Evolutionary conservation across 2,329 filamentous ascomycete species (phyloP).

Genomic region (Paracamarosporium sp.): DNA sequence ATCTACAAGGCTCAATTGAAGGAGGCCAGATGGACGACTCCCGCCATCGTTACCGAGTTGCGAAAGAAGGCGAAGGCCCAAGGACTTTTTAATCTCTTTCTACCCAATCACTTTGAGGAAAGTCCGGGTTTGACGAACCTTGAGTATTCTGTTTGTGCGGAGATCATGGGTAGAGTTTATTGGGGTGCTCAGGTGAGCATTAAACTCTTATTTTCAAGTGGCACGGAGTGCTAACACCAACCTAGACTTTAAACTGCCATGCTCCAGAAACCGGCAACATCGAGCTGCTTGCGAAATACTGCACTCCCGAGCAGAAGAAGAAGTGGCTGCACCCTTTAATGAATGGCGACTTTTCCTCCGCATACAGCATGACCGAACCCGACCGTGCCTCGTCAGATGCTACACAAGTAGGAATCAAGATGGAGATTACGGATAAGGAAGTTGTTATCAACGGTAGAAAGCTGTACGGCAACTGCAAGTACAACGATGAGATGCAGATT

Average conservation of each 20-base stretch:
- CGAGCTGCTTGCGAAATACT: conserved; percentile 61
- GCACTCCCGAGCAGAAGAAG: conserved; percentile 57
- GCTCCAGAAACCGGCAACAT: conserved; percentile 61
- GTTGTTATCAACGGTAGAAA: conserved; percentile 52
- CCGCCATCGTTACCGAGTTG: conserved; percentile 51
- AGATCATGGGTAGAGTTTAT: conserved; percentile 56
- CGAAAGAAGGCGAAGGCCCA: conserved; percentile 50
- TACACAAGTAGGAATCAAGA: conserved; percentile 53
- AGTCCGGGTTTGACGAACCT: conserved; percentile 55
- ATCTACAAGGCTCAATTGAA: conserved; percentile 51
- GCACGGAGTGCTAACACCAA: not conserved
- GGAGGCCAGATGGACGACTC: conserved; percentile 46
- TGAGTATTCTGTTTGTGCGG: conserved; percentile 55
- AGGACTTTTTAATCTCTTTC: conserved; percentile 50
- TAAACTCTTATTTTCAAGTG: not conserved
- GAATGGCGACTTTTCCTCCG: conserved; percentile 57
- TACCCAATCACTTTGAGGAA: conserved; percentile 51
- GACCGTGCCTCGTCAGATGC: conserved; percentile 59
- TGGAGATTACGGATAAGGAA: conserved; percentile 46
- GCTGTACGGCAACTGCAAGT: conserved; percentile 50
- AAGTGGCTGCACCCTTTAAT: conserved; percentile 58
- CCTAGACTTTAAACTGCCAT: conserved; percentile 53
- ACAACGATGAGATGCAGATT: conserved; percentile 45
- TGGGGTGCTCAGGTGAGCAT: conserved; percentile 51
- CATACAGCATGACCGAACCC: conserved; percentile 61